A percentile compares a stretch with the other conserved stretches of the same genome.
Conservation (phyloP, 2,329 filamentous ascomycete species). For the Cordyceps cicadae region DNA sequence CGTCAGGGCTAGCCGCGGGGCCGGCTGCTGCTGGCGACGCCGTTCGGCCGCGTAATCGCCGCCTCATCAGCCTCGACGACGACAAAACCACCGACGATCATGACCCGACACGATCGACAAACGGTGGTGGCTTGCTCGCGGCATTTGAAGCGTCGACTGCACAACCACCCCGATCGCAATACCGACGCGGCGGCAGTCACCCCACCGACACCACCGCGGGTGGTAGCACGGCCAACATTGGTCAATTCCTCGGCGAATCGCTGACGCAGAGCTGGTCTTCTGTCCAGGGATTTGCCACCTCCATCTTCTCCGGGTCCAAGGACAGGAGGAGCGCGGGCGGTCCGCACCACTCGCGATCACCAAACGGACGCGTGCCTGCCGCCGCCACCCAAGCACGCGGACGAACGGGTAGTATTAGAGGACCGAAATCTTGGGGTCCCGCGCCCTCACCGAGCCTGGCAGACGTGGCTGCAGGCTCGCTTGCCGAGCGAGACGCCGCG, state of each 20-base stretch:
- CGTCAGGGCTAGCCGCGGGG: constrained; percentile 38
- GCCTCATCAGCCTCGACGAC: constrained; percentile 27
- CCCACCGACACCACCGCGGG: constrained; percentile 10
- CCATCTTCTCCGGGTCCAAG: constrained; percentile 25
- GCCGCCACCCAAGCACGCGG: constrained; percentile 15
- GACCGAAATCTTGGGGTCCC: constrained; percentile 38
- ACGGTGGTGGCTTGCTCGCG: constrained; percentile 20
- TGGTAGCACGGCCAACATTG: constrained; percentile 29
- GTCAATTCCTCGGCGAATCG: constrained; percentile 39
- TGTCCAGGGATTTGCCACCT: constrained; percentile 45
- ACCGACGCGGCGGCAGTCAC: not conserved
- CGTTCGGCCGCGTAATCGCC: constrained; percentile 44
- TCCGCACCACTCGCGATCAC: constrained; percentile 7
- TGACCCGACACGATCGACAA: not conserved
- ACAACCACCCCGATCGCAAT: not conserved
- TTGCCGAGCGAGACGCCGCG: constrained; percentile 44
- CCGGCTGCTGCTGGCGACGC: constrained; percentile 32
- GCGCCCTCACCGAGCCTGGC: constrained; percentile 37
- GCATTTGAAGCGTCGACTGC: constrained; percentile 24
- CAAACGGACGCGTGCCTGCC: constrained; percentile 3
- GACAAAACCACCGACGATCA: constrained; percentile 23
- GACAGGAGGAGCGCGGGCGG: constrained; percentile 3
- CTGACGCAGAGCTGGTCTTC: constrained; percentile 48
- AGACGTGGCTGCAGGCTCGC: constrained; percentile 47
- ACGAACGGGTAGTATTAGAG: constrained; percentile 15